Conservation (phyloP, 208 protist species). For the Leishmania guyanensis region DNA sequence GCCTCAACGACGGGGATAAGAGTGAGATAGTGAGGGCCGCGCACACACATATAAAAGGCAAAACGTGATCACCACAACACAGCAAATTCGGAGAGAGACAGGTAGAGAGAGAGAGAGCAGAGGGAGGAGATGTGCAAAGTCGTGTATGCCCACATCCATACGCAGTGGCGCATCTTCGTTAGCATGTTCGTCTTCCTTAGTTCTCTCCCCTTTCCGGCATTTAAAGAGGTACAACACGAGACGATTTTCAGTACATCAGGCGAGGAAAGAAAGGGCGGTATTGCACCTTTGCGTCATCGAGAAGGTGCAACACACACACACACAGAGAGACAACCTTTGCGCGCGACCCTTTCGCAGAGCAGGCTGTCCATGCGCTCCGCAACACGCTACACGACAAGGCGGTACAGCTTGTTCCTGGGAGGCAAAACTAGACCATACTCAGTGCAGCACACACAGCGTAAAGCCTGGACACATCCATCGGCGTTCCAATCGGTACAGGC, state of each 20-base stretch:
- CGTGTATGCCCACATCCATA: no score
- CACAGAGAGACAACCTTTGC: not conserved
- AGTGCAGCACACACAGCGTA: conserved; percentile 41
- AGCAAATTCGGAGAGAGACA: not conserved
- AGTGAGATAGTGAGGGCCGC: not conserved
- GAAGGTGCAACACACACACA: not conserved
- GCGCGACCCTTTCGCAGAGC: not conserved
- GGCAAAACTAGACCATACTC: conserved; percentile 31
- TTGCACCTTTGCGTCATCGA: not conserved
- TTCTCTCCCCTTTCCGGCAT: no score
- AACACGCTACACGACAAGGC: not conserved
- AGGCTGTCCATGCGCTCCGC: not conserved
- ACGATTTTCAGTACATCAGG: no score
- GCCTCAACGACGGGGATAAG: not conserved
- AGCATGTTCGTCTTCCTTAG: no score
- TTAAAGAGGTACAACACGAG: no score
- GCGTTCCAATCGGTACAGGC: not conserved
- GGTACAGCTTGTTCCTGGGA: not conserved
- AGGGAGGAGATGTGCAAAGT: no score
- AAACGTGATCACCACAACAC: not conserved
- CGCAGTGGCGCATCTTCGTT: no score
- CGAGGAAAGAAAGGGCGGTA: not conserved
- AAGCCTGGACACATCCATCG: conserved; percentile 24
- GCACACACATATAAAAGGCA: not conserved
- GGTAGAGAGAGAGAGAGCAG: not conserved